Percentiles rank a stretch among this genome's conserved stretches.
Evolutionary conservation across 2,329 filamentous ascomycete genomes (phyloP).

Genomic region (Aureobasidium uvarum): DNA sequence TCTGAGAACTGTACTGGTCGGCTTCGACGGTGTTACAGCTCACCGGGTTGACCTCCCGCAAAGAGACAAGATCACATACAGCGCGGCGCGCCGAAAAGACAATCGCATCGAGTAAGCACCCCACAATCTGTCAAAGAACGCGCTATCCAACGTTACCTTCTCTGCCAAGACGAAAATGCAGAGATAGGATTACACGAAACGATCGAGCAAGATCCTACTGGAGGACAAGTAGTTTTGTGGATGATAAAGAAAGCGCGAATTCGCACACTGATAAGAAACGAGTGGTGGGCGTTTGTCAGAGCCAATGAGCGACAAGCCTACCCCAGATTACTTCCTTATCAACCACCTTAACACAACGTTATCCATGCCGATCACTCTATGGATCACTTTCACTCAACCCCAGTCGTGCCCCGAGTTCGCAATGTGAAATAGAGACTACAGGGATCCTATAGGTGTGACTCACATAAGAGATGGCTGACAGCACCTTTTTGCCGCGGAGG

Average conservation of each 20-base stretch:
- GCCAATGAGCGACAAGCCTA: slow-evolving; percentile 20
- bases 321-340: slow-evolving; percentile 20
- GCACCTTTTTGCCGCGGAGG: not conserved
- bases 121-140: slow-evolving; percentile 14
- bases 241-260: not conserved
- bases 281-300: slow-evolving; percentile 18
- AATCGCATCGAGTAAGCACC: slow-evolving; percentile 24
- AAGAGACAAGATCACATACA: not conserved
- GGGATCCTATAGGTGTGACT: not conserved
- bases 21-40: not conserved
- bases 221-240: not conserved
- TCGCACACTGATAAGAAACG: slow-evolving; percentile 15
- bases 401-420: not conserved
- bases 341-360: slow-evolving; percentile 1
- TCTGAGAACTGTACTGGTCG: not conserved
- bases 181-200: slow-evolving; percentile 12
- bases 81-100: slow-evolving; percentile 4
- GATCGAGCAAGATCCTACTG: slow-evolving; percentile 15
- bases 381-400: not conserved
- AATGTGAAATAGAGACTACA: slow-evolving; percentile 14
- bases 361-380: slow-evolving; percentile 8
- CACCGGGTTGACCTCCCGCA: not conserved
- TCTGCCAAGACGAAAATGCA: slow-evolving; percentile 5
- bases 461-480: slow-evolving; percentile 6
- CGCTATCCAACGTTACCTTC: not conserved